Conservation (phyloP, 2,329 filamentous ascomycete genomes). For the Epichloe typhina region DNA sequence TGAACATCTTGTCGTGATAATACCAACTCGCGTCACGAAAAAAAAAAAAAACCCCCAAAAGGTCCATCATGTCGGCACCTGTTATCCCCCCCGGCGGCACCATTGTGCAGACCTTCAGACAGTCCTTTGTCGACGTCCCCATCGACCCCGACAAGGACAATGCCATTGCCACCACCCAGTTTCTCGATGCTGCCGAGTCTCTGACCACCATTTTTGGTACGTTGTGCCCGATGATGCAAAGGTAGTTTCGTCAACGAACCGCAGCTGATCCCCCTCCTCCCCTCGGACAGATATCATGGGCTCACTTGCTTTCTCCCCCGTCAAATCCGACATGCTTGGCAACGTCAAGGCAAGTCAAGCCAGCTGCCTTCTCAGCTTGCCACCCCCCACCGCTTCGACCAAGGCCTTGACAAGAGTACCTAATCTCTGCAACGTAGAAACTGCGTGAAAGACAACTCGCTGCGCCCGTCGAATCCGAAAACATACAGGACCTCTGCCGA, state of each 20-base stretch:
- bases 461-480: conserved; percentile 66
- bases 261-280: not conserved
- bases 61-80: conserved; percentile 36
- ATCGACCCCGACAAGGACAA: conserved; percentile 61
- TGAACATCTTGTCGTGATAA: not conserved
- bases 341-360: conserved; percentile 64
- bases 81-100: conserved; percentile 58
- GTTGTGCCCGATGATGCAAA: not conserved
- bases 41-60: not conserved
- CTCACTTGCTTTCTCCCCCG: conserved; percentile 65
- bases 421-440: conserved; percentile 46
- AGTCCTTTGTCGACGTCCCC: conserved; percentile 73
- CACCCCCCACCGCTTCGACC: not conserved
- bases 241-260: too few relatives aligned
- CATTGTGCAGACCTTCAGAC: conserved; percentile 75
- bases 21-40: too few relatives aligned
- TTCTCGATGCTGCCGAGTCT: conserved; percentile 82
- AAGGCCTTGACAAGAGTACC: not conserved
- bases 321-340: conserved; percentile 81
- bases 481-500: conserved; percentile 68
- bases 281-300: conserved; percentile 43
- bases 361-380: not conserved
- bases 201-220: conserved; percentile 77
- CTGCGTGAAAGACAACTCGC: conserved; percentile 70
- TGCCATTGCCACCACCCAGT: conserved; percentile 70